phyloP scores from a whole-genome alignment of 2,329 filamentous ascomycete species.

The Microdochium trichocladiopsis region DNA sequence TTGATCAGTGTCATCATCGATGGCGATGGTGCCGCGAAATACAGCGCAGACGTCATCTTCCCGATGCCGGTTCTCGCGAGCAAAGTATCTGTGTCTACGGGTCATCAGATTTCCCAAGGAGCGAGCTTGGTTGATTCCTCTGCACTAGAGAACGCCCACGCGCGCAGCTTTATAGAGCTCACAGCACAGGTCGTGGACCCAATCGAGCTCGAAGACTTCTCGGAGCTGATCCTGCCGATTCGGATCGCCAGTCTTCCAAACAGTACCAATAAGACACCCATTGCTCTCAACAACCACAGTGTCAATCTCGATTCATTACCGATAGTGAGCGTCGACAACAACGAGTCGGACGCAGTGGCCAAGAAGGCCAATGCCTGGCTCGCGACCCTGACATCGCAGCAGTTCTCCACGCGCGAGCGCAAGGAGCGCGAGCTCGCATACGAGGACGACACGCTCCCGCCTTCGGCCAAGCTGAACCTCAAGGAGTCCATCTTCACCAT shows the following conservation, averaged over 20 bases:
- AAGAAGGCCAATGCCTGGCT: slow-evolving; percentile 29
- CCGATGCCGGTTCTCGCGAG: background rate
- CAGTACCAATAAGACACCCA: slow-evolving; percentile 13
- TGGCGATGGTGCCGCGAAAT: background rate
- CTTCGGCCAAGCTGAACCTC: slow-evolving; percentile 32
- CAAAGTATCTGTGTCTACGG: no score
- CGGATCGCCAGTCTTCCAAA: background rate
- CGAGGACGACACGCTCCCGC: slow-evolving; percentile 11
- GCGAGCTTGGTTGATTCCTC: no score
- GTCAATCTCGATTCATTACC: slow-evolving; percentile 38
- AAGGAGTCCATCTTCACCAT: slow-evolving; percentile 41
- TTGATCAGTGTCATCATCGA: background rate
- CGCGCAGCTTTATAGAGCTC: background rate
- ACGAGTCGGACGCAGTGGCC: slow-evolving; percentile 11
- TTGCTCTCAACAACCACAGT: slow-evolving; percentile 29
- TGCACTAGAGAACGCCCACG: no score
- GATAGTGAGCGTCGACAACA: slow-evolving; percentile 25
- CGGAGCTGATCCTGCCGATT: background rate
- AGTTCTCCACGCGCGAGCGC: slow-evolving; percentile 35
- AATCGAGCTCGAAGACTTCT: slow-evolving; percentile 18
- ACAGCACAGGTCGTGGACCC: slow-evolving; percentile 19
- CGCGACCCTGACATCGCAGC: slow-evolving; percentile 25
- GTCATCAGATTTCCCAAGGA: background rate
- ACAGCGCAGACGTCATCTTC: background rate
- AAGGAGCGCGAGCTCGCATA: slow-evolving; percentile 20